Evolutionary conservation across 1,284 basidiomycete species (phyloP), one percentile per base, ranked within the genome.

Genomic region (Fistulinella staudtii): DNA sequence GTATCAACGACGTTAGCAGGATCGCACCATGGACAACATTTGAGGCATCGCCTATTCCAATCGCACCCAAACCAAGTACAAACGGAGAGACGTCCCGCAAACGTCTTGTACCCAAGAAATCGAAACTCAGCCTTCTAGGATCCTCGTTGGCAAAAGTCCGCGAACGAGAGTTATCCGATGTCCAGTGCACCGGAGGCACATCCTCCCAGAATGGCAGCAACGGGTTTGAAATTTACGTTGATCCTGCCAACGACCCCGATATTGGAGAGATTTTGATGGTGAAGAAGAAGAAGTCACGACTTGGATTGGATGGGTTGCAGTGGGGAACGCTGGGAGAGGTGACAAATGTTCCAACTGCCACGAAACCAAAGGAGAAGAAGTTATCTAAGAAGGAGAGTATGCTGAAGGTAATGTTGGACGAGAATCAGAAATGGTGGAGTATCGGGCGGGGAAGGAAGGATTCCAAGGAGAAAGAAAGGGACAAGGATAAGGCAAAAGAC

Each of bases 371-470:
- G 37, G 66, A 63, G 58, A 64, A 71, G 58, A 64, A 71, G 41
- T 45, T 37, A 29, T 53, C 54, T 43, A 60, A 55, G 46, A 56
- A 55, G 50, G 61, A 61, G 9, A 44, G 38, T 18, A 13, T 49
- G 11, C 23, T 44, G 39, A 63, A 61, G 45, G 33, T 43, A 18
- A 82, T 84, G 68, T 69, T 64, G 21, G 77, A 80, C 43, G 79
- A 79, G 53, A 79, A 75, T 60, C 75, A 76, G 56, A 84, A 80
- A 62, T 88, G 85, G 83, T 89, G 86, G 85, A 87, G 76, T 47
- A 80, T 89, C 49, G 79, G 82, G 5, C 69, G 82, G 11, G 80
- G 81, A 13, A 69, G 80, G 54, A 84, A 80, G 54, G 85, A 86
- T 49, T 79, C 79, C 4, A 82, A 80, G 54, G 76, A 75, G 46